These are phyloP conservation scores for Phytophthora aleatoria DNA, from an alignment of 352 stramenopile species.

Conservation along the genomic window DNA sequence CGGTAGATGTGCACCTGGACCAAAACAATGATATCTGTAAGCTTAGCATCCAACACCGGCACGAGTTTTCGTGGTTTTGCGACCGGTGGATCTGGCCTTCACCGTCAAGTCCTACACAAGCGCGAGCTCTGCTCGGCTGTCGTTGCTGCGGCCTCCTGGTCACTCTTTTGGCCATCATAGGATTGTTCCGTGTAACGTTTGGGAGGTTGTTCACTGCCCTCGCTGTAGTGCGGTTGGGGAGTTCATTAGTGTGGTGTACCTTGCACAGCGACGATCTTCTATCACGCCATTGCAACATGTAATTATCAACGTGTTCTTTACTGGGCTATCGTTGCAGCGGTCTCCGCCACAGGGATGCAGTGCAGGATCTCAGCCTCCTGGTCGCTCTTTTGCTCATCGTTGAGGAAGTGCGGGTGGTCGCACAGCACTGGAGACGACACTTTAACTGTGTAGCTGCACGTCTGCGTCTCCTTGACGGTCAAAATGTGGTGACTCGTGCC, in stretches of 20 bases:
- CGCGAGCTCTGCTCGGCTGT: no score
- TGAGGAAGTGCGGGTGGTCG: conserved; percentile 84
- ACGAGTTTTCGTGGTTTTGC: conserved; percentile 19
- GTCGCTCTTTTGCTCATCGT: conserved; percentile 62
- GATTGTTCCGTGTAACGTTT: no score
- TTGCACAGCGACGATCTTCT: no score
- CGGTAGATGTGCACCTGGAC: conserved; percentile 3
- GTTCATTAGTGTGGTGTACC: no score
- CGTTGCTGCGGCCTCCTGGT: no score
- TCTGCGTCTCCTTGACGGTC: conserved; percentile 81
- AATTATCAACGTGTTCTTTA: conserved; percentile 9
- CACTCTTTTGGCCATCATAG: no score
- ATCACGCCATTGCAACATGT: not conserved
- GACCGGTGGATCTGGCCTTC: not conserved
- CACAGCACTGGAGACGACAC: conserved; percentile 76
- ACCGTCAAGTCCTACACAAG: no score
- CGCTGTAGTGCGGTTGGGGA: no score
- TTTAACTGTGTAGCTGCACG: conserved; percentile 84
- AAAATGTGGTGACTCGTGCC: conserved; percentile 74
- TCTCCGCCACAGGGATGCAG: conserved; percentile 53
- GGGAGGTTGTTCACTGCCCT: no score
- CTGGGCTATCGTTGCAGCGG: not conserved
- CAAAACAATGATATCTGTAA: conserved; percentile 9
- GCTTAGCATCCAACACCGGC: conserved; percentile 17
- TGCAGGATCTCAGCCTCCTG: conserved; percentile 66